Base-by-base conservation (phyloP, 345 rosid genomes). In the Litchi chinensis region DNA sequence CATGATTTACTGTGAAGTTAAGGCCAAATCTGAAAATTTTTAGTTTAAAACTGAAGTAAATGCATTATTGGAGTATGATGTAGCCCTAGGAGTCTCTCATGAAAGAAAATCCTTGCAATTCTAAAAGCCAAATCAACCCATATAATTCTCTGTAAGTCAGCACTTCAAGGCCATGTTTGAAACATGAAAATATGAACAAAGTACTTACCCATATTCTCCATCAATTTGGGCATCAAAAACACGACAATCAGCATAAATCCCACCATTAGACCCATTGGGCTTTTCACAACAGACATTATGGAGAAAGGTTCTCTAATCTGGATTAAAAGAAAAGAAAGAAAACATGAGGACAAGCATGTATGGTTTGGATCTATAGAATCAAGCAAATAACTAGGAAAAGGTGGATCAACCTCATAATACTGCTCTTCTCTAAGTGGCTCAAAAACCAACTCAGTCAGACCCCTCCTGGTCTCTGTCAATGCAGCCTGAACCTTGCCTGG, bases 201-300 rank as follows among this genome's bases (percentile, higher is more conserved):
- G 44, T 40, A 72, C 81, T 73, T 91, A 95, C 98, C 99, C 84
- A 96, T 94, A 89, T 91, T 94, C 85, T 94, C 99, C 89, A 94
- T 82, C 81, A 94, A 82, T 83, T 96, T 96, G 57, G 99, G 99
- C 99, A 94, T 96, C 52, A 96, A 70, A 86, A 96, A 96, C 83
- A 96, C 81, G 1, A 94, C 97, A 32, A 96, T 85, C 78, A 96
- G 77, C 99, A 96, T 96, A 81, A 96, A 94, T 80, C 98, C 99
- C 83, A 93, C 78, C 99, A 94, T 96, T 60, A 96, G 90, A 79
- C 99, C 99, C 99, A 96, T 96, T 46, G 98, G 99, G 80, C 99
- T 96, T 71, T 96, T 96, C 81, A 91, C 86, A 63, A 96, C 44
- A 46, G 94, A 85, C 98, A 96, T 89, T 78, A 91, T 68, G 66